These are phyloP conservation scores for Fusarium marasasianum DNA, from an alignment of 2,329 filamentous ascomycete genomes.

Conservation along the genomic window DNA sequence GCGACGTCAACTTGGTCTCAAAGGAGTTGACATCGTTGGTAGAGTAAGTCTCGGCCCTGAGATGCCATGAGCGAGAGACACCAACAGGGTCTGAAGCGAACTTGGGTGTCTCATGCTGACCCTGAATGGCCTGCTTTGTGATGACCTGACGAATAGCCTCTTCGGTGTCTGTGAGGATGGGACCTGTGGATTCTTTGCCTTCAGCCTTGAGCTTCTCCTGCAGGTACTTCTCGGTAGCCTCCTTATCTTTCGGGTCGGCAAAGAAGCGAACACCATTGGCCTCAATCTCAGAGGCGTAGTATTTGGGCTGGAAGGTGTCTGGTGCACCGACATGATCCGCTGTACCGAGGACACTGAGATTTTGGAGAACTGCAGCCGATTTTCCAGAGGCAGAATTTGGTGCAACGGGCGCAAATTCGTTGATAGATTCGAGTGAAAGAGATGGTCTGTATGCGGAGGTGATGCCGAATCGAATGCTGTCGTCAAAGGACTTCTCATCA, in stretches of 20 bases:
- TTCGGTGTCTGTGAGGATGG: slow-evolving; percentile 47
- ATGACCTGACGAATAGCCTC: slow-evolving; percentile 48
- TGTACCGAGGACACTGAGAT: slow-evolving; percentile 49
- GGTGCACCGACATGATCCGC: slow-evolving; percentile 48
- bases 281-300: slow-evolving; percentile 46
- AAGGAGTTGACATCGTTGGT: slow-evolving; percentile 49
- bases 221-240: slow-evolving; percentile 46
- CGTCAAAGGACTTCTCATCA: slow-evolving; percentile 49
- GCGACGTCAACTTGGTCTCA: slow-evolving; percentile 51
- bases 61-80: slow-evolving; percentile 49
- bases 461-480: slow-evolving; percentile 49
- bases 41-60: slow-evolving; percentile 51
- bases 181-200: slow-evolving; percentile 29
- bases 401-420: slow-evolving; percentile 44
- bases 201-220: slow-evolving; percentile 39
- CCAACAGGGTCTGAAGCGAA: slow-evolving; percentile 47
- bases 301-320: slow-evolving; percentile 43
- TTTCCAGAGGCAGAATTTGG: slow-evolving; percentile 43
- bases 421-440: slow-evolving; percentile 46
- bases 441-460: slow-evolving; percentile 46
- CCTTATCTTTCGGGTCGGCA: slow-evolving; percentile 39
- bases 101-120: slow-evolving; percentile 50
- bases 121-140: slow-evolving; percentile 47
- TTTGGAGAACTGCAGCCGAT: slow-evolving; percentile 48
- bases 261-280: slow-evolving; percentile 42